These are phyloP conservation scores for Zelonia costaricensis DNA, from an alignment of 208 protist genomes.

Conservation along the genomic window DNA sequence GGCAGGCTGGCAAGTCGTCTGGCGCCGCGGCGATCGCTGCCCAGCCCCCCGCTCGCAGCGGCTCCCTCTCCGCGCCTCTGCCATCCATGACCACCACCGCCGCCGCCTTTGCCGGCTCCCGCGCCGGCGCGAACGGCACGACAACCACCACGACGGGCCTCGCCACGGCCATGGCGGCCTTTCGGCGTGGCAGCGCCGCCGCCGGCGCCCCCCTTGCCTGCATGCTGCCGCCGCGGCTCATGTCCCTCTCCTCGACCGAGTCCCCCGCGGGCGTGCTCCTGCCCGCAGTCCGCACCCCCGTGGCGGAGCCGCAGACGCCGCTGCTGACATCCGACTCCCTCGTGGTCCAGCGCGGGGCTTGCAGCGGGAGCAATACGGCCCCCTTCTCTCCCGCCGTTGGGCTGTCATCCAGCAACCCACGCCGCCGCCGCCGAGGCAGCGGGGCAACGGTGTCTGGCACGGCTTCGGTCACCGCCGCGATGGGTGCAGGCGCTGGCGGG, in stretches of 20 bases:
- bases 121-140: too few relatives aligned
- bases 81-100: too few relatives aligned
- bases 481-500: too few relatives aligned
- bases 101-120: too few relatives aligned
- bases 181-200: not conserved
- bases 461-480: too few relatives aligned
- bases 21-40: too few relatives aligned
- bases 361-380: not conserved
- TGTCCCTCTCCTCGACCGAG: not conserved
- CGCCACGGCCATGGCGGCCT: slow-evolving; percentile 1
- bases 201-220: not conserved
- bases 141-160: not conserved
- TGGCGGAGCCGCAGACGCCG: not conserved
- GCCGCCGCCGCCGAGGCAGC: not conserved
- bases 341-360: not conserved
- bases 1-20: not conserved
- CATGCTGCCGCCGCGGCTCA: too few relatives aligned
- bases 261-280: not conserved
- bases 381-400: not conserved
- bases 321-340: not conserved
- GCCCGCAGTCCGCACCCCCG: not conserved
- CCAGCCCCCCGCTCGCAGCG: too few relatives aligned
- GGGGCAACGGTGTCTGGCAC: too few relatives aligned
- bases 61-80: too few relatives aligned
- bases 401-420: not conserved